phyloP scores from a whole-genome alignment of 83 land plant species.

The Picea mariana region DNA sequence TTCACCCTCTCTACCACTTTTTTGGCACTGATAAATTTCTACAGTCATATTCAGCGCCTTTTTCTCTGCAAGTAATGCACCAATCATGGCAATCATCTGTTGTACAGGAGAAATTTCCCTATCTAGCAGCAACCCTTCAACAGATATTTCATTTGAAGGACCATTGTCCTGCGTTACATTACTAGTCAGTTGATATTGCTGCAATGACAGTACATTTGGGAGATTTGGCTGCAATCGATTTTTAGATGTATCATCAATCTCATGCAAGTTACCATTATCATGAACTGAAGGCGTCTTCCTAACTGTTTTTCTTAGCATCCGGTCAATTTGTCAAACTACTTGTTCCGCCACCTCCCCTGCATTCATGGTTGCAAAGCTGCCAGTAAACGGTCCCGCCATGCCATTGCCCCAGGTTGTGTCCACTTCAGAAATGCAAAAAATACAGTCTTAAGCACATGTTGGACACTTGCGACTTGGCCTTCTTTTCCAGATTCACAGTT shows the following conservation, averaged over 20 bases:
- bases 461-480: slow-evolving; percentile 67
- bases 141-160: slow-evolving; percentile 32
- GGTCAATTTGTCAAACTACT: slow-evolving; percentile 65
- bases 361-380: slow-evolving; percentile 54
- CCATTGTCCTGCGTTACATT: slow-evolving; percentile 29
- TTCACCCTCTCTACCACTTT: no score
- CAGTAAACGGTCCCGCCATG: slow-evolving; percentile 62
- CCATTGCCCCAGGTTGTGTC: slow-evolving; percentile 38
- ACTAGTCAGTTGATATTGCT: slow-evolving; percentile 13
- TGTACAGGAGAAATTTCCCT: slow-evolving; percentile 55
- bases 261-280: slow-evolving; percentile 33
- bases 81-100: slow-evolving; percentile 84
- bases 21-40: no score
- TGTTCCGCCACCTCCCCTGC: slow-evolving; percentile 84
- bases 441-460: slow-evolving; percentile 67
- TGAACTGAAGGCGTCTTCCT: slow-evolving; percentile 30
- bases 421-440: slow-evolving; percentile 71
- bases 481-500: slow-evolving; percentile 42
- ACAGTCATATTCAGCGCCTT: slow-evolving; percentile 40
- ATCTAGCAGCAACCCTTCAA: slow-evolving; percentile 27
- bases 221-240: slow-evolving; percentile 30
- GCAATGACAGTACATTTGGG: slow-evolving; percentile 3
- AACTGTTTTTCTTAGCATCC: slow-evolving; percentile 42
- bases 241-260: slow-evolving; percentile 27
- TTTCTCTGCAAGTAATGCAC: slow-evolving; percentile 72